These are phyloP conservation scores for Moesziomyces antarcticus DNA, from an alignment of 1,284 basidiomycete species.

Conservation along the genomic window DNA sequence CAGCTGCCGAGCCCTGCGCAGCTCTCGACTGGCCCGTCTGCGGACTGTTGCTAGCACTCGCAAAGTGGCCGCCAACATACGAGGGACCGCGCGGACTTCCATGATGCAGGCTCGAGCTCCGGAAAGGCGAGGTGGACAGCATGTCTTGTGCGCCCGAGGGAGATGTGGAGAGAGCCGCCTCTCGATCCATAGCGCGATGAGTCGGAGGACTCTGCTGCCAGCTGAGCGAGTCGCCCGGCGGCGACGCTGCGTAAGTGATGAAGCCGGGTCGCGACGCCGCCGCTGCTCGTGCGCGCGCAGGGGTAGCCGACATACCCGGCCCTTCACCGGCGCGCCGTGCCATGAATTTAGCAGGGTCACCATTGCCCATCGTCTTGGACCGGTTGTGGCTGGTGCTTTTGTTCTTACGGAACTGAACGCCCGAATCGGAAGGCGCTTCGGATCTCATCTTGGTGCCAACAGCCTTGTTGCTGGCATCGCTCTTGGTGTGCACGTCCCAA, in stretches of 20 bases:
- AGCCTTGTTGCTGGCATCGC: constrained; percentile 7
- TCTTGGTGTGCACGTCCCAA: constrained; percentile 18
- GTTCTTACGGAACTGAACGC: constrained; percentile 41
- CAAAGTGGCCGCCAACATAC: constrained; percentile 11
- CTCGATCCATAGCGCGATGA: constrained; percentile 12
- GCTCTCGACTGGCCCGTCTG: constrained; percentile 16
- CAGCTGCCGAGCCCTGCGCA: constrained; percentile 14
- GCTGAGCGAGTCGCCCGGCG: constrained; percentile 17
- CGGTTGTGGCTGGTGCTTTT: constrained; percentile 40
- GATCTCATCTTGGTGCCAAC: background rate
- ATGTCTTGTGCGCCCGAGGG: constrained; percentile 30
- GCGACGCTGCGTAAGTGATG: constrained; percentile 34
- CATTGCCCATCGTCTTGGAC: constrained; percentile 24
- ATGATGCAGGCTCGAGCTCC: constrained; percentile 36
- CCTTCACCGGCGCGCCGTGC: constrained; percentile 19
- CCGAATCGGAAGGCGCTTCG: constrained; percentile 19
- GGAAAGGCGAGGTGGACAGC: constrained; percentile 44
- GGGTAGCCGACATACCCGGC: constrained; percentile 26
- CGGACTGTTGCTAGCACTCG: constrained; percentile 37
- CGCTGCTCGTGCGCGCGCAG: constrained; percentile 19
- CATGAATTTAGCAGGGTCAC: constrained; percentile 17
- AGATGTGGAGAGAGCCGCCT: constrained; percentile 25
- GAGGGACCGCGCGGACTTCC: constrained; percentile 22
- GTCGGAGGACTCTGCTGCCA: constrained; percentile 36
- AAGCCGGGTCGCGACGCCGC: constrained; percentile 31